Evolutionary conservation across 169 alveolate species (phyloP).

Genomic region (Eimeria acervulina): DNA sequence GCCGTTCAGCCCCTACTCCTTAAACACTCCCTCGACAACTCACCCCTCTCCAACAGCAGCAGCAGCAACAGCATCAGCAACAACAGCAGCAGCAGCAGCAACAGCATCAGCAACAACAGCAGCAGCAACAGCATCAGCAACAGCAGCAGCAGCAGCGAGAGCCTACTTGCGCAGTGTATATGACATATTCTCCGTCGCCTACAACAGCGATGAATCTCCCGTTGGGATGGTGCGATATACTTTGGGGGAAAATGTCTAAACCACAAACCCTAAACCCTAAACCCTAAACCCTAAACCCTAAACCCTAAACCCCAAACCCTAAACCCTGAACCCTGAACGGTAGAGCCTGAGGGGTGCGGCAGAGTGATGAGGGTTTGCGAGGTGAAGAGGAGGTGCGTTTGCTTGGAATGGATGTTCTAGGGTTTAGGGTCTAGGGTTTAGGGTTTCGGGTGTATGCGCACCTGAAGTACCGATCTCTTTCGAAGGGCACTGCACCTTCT

Average conservation of each 20-base stretch:
- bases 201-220: slow-evolving; percentile 98
- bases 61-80: no score
- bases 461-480: slow-evolving; percentile 95
- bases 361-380: no score
- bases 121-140: no score
- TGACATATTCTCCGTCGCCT: slow-evolving; percentile 98
- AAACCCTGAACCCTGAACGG: slow-evolving; percentile 14
- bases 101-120: no score
- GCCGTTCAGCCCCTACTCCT: no score
- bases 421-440: not conserved
- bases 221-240: slow-evolving; percentile 97
- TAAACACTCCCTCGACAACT: no score
- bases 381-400: not conserved
- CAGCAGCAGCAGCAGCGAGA: no score
- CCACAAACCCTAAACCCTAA: slow-evolving; percentile 33
- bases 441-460: not conserved
- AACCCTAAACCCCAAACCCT: slow-evolving; percentile 83
- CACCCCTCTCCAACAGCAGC: no score
- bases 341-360: no score
- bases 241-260: slow-evolving; percentile 96
- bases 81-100: no score
- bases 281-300: slow-evolving; percentile 36
- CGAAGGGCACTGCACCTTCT: slow-evolving; percentile 82
- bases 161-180: slow-evolving; percentile 97
- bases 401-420: not conserved